Evolutionary conservation across 345 rosid genomes (phyloP).

Genomic region (Euphorbia lathyris): DNA sequence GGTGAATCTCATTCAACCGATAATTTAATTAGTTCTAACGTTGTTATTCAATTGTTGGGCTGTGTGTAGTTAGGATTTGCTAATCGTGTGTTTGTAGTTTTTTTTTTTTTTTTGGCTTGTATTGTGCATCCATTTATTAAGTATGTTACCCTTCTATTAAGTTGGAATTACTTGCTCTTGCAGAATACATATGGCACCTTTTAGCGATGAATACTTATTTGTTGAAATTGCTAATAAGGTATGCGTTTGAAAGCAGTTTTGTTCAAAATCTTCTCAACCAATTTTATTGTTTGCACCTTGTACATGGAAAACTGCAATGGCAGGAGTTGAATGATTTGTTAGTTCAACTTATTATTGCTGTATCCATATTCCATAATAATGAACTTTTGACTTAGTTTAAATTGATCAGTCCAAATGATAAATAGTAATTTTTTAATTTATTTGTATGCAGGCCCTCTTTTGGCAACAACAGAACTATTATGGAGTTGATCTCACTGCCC

Average conservation of each 20-base stretch:
- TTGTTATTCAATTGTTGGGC: background rate
- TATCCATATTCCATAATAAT: background rate
- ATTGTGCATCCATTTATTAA: background rate
- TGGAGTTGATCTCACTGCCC: slow-evolving; percentile 86
- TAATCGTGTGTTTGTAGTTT: background rate
- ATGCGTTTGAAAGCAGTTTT: slow-evolving; percentile 17
- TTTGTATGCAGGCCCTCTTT: slow-evolving; percentile 68
- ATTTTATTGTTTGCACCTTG: background rate
- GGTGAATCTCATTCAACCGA: background rate
- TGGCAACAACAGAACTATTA: slow-evolving; percentile 96
- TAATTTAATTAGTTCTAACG: background rate
- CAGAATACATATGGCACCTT: slow-evolving; percentile 99
- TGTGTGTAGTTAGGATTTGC: background rate
- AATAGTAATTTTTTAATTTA: background rate
- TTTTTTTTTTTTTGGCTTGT: background rate
- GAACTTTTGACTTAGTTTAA: background rate
- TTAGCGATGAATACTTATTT: slow-evolving; percentile 91
- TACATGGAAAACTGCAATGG: background rate
- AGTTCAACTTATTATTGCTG: background rate
- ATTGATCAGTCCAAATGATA: background rate
- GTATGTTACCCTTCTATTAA: slow-evolving; percentile 13
- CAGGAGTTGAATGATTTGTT: background rate
- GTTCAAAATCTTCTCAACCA: slow-evolving; percentile 7
- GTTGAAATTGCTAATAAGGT: slow-evolving; percentile 99
- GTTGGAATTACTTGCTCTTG: slow-evolving; percentile 26